Evolutionary conservation across 352 stramenopile genomes (phyloP).

Genomic region (Halophytophthora batemanensis): DNA sequence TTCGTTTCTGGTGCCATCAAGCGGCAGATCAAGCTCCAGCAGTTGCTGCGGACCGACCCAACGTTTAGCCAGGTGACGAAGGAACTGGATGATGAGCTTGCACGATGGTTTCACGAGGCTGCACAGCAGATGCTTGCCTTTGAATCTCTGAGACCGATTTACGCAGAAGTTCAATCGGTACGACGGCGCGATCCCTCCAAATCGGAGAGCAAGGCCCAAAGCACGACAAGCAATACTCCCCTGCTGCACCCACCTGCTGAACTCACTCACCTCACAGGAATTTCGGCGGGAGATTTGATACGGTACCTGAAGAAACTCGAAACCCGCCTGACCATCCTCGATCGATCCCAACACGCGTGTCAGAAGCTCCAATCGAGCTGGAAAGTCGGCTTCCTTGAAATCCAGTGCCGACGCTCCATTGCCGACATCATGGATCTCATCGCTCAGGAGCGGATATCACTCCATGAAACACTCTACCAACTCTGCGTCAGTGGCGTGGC

Average conservation of each 20-base stretch:
- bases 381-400: conserved; percentile 73
- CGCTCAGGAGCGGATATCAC: conserved; percentile 34
- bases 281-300: conserved; percentile 35
- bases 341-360: conserved; percentile 53
- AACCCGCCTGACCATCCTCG: conserved; percentile 33
- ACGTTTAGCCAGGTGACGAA: conserved; percentile 38
- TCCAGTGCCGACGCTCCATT: conserved; percentile 62
- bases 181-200: conserved; percentile 7
- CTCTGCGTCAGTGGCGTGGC: conserved; percentile 32
- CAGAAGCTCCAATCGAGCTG: conserved; percentile 67
- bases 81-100: conserved; percentile 29
- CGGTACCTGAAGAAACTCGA: conserved; percentile 43
- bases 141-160: conserved; percentile 47
- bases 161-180: conserved; percentile 42
- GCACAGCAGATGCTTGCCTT: conserved; percentile 56
- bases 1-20: conserved; percentile 27
- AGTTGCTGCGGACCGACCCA: conserved; percentile 37
- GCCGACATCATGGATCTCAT: conserved; percentile 63
- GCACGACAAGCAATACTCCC: neutral
- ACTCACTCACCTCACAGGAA: conserved; percentile 27
- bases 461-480: conserved; percentile 38
- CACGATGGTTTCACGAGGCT: conserved; percentile 46
- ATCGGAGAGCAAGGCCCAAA: neutral
- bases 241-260: conserved; percentile 7
- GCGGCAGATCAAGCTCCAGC: conserved; percentile 43